Percentiles rank a stretch among this genome's conserved stretches.
These are phyloP conservation scores for Crithidia fasciculata DNA, from an alignment of 208 protist species.

Conservation along the genomic window DNA sequence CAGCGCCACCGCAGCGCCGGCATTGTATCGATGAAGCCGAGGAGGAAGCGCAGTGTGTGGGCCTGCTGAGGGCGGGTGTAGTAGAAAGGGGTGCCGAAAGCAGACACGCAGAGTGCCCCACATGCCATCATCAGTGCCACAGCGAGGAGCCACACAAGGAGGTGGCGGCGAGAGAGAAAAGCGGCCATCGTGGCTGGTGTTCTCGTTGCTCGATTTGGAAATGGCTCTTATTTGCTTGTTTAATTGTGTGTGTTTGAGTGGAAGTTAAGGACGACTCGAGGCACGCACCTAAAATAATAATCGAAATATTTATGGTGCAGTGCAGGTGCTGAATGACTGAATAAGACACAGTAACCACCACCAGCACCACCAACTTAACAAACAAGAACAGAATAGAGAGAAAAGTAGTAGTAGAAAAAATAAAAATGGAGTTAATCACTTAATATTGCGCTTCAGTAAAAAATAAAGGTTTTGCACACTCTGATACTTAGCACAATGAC, in stretches of 20 bases:
- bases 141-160: neutral
- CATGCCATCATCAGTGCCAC: neutral
- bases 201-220: neutral
- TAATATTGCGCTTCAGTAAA: no score
- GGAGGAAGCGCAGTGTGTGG: conserved; percentile 2
- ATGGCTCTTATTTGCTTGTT: neutral
- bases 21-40: neutral
- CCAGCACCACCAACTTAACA: no score
- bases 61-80: neutral
- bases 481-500: no score
- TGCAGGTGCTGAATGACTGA: no score
- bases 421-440: no score
- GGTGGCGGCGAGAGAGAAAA: neutral
- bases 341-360: no score
- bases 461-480: no score
- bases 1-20: neutral
- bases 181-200: neutral
- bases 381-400: no score
- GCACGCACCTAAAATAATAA: no score
- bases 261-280: no score
- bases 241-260: neutral
- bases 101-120: neutral
- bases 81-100: neutral
- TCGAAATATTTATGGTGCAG: no score
- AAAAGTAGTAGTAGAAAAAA: no score